phyloP scores from a whole-genome alignment of 2,329 filamentous ascomycete genomes.

The Amauroascus verrucosus region DNA sequence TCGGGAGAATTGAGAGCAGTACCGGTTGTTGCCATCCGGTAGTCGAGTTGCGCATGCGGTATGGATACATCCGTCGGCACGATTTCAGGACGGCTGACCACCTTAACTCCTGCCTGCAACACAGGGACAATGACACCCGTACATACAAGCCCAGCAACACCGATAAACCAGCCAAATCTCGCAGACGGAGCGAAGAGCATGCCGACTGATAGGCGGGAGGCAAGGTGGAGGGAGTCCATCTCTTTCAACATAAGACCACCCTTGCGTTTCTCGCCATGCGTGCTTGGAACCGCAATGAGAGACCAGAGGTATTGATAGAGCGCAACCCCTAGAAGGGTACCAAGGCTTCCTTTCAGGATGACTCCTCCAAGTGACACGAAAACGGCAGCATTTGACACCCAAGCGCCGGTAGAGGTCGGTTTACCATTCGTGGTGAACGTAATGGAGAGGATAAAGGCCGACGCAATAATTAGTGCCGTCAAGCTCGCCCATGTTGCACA shows the following conservation, averaged over 20 bases:
- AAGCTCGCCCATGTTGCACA: constrained; percentile 9
- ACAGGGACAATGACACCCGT: constrained; percentile 5
- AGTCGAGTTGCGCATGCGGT: constrained; percentile 5
- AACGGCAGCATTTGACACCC: constrained; percentile 5
- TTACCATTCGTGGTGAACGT: constrained; percentile 6
- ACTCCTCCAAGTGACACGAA: constrained; percentile 7
- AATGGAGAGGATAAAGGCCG: not conserved
- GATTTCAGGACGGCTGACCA: constrained; percentile 4
- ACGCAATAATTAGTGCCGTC: not conserved
- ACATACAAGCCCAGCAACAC: constrained; percentile 4
- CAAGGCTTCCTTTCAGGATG: constrained; percentile 6
- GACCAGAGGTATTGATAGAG: constrained; percentile 8
- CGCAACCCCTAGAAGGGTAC: constrained; percentile 6
- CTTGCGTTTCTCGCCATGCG: not conserved
- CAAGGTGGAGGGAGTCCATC: constrained; percentile 10
- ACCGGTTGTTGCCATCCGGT: constrained; percentile 1
- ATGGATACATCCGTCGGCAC: not conserved
- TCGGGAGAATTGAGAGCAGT: constrained; percentile 7
- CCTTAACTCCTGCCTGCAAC: constrained; percentile 4
- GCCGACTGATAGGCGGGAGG: constrained; percentile 3
- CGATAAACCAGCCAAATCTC: constrained; percentile 4
- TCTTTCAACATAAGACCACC: constrained; percentile 4
- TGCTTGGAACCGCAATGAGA: not conserved
- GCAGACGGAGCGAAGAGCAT: constrained; percentile 1
- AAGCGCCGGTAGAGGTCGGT: not conserved